Evolutionary conservation across 352 stramenopile genomes (phyloP).

Genomic region (Peronosclerospora sorghi): DNA sequence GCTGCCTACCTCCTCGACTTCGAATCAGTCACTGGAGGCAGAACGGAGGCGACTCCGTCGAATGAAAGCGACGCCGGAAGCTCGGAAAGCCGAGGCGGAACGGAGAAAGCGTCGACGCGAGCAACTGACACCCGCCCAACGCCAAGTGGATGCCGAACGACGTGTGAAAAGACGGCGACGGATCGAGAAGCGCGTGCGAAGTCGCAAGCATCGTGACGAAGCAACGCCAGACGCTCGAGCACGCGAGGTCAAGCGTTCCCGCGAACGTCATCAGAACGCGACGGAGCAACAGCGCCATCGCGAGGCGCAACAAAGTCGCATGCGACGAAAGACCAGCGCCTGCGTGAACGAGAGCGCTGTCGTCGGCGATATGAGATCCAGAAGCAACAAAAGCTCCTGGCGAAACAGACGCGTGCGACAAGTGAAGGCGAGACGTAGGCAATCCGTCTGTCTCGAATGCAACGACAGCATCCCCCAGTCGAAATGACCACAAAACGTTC

Average conservation of each 20-base stretch:
- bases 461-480: too few relatives aligned
- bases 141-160: conserved; percentile 54
- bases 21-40: conserved; percentile 35
- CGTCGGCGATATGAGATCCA: conserved; percentile 52
- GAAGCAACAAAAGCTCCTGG: too few relatives aligned
- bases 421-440: neutral
- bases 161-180: too few relatives aligned
- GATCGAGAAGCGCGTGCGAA: too few relatives aligned
- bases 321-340: too few relatives aligned
- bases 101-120: conserved; percentile 52
- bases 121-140: conserved; percentile 47
- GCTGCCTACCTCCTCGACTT: neutral
- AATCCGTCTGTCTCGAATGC: too few relatives aligned
- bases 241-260: conserved; percentile 44
- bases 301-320: conserved; percentile 45
- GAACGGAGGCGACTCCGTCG: conserved; percentile 48
- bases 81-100: conserved; percentile 33
- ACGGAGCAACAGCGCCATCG: too few relatives aligned
- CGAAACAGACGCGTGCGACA: too few relatives aligned
- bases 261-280: conserved; percentile 41
- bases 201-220: too few relatives aligned
- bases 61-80: conserved; percentile 33
- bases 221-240: conserved; percentile 35
- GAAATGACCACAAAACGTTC: neutral
- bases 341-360: conserved; percentile 60